Conservation (phyloP, 805 yeast species). For the Sugiyamaella americana region DNA sequence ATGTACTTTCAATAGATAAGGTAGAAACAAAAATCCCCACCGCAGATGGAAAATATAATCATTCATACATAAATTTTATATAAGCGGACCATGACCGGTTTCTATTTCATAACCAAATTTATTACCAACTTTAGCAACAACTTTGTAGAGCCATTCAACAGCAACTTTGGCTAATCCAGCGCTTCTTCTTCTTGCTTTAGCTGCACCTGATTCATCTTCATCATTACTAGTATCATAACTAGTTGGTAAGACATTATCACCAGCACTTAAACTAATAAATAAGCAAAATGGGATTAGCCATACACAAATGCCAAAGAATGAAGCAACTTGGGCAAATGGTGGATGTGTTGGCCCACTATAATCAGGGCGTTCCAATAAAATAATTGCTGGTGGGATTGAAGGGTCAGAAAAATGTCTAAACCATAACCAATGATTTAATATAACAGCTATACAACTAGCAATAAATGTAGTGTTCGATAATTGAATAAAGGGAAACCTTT, state of each 20-base stretch:
- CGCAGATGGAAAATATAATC: too few species aligned
- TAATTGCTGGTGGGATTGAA: slow-evolving; percentile 49
- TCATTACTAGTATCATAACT: slow-evolving; percentile 16
- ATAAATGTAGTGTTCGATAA: slow-evolving; percentile 67
- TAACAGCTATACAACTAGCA: slow-evolving; percentile 62
- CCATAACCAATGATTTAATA: slow-evolving; percentile 84
- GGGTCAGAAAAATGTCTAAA: slow-evolving; percentile 73
- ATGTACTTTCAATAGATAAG: too few species aligned
- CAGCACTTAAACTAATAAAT: slow-evolving; percentile 86
- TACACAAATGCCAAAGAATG: slow-evolving; percentile 86
- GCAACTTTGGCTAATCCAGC: slow-evolving; percentile 65
- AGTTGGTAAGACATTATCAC: slow-evolving; percentile 77
- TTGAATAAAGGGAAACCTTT: slow-evolving; percentile 76
- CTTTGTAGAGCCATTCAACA: slow-evolving; percentile 47
- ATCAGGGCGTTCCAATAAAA: slow-evolving; percentile 41
- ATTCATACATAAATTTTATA: neutral
- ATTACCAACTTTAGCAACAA: slow-evolving; percentile 41
- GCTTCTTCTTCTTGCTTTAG: slow-evolving; percentile 37
- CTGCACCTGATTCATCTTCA: slow-evolving; percentile 28
- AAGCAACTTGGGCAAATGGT: slow-evolving; percentile 82
- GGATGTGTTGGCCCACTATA: slow-evolving; percentile 66
- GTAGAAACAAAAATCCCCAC: too few species aligned
- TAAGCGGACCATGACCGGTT: slow-evolving; percentile 21
- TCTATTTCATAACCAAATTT: slow-evolving; percentile 62
- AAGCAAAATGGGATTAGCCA: slow-evolving; percentile 94